Evolutionary conservation across 257 asterid genomes (phyloP).

Genomic region (Jacaranda copaia): DNA sequence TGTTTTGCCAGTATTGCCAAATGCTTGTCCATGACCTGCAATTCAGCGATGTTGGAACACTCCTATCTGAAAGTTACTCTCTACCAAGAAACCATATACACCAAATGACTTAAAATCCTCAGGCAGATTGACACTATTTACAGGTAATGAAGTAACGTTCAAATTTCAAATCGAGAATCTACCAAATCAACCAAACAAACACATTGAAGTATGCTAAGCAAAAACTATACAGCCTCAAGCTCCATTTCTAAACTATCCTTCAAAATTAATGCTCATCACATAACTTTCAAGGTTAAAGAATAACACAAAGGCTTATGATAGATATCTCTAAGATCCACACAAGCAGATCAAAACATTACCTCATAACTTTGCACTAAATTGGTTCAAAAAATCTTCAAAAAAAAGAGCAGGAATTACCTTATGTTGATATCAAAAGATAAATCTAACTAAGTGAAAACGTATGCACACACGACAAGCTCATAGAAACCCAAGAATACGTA

Average conservation of each 20-base stretch:
- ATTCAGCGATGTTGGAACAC: slow-evolving; percentile 22
- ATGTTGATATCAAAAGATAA: neutral
- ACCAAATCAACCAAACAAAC: neutral
- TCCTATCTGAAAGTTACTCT: slow-evolving; percentile 6
- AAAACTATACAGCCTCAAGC: neutral
- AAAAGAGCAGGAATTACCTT: neutral
- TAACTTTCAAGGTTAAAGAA: neutral
- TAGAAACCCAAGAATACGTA: neutral
- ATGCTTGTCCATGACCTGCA: slow-evolving; percentile 96
- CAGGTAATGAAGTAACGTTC: slow-evolving; percentile 4
- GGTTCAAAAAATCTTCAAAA: neutral
- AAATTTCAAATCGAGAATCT: slow-evolving; percentile 5
- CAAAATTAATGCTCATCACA: slow-evolving; percentile 12
- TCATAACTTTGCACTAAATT: neutral
- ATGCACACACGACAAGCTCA: neutral
- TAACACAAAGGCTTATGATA: slow-evolving; percentile 1
- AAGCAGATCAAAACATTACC: slow-evolving; percentile 20
- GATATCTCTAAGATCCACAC: slow-evolving; percentile 19
- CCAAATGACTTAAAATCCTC: slow-evolving; percentile 8
- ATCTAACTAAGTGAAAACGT: neutral
- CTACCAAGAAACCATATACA: neutral
- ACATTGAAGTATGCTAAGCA: slow-evolving; percentile 8
- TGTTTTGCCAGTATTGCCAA: slow-evolving; percentile 83
- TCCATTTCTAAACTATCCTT: neutral
- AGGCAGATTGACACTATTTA: neutral